These are phyloP conservation scores for Penicillium desertorum DNA, from an alignment of 495 filamentous ascomycete species.

Conservation along the genomic window DNA sequence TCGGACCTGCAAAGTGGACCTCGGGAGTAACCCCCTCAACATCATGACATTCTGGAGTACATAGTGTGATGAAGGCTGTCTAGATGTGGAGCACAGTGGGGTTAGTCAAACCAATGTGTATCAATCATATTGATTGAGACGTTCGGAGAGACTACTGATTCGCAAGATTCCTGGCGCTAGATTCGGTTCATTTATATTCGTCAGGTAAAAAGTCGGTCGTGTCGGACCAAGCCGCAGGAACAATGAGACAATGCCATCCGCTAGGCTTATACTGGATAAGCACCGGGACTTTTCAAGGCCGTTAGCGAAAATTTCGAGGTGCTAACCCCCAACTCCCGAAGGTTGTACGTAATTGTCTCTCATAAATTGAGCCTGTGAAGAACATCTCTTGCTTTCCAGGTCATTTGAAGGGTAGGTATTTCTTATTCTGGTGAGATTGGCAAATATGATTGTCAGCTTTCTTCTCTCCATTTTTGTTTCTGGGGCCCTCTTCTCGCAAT, in stretches of 20 bases:
- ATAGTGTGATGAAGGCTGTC: neutral
- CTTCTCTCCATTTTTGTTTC: too few species aligned
- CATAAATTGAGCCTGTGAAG: neutral
- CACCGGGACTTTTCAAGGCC: neutral
- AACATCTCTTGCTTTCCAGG: neutral
- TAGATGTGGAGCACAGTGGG: constrained; percentile 1
- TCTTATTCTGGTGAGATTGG: neutral
- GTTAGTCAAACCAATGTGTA: neutral
- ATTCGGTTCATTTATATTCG: neutral
- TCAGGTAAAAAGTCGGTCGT: neutral
- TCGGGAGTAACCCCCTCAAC: constrained; percentile 2
- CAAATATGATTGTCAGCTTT: neutral
- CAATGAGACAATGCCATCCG: neutral
- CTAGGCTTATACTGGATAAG: constrained; percentile 10
- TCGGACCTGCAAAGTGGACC: neutral
- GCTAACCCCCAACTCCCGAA: neutral
- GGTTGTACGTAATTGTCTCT: constrained; percentile 1
- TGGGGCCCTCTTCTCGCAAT: too few species aligned
- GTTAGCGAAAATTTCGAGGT: neutral
- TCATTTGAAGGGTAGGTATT: neutral
- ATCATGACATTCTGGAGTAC: neutral
- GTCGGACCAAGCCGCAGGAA: constrained; percentile 4
- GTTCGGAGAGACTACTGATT: neutral
- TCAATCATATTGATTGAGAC: neutral
- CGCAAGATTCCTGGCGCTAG: constrained; percentile 1